Evolutionary conservation across 1,139 yeast species (phyloP), one percentile per base, ranked within the genome.

Genomic region (Geotrichum cucujoidarum): DNA sequence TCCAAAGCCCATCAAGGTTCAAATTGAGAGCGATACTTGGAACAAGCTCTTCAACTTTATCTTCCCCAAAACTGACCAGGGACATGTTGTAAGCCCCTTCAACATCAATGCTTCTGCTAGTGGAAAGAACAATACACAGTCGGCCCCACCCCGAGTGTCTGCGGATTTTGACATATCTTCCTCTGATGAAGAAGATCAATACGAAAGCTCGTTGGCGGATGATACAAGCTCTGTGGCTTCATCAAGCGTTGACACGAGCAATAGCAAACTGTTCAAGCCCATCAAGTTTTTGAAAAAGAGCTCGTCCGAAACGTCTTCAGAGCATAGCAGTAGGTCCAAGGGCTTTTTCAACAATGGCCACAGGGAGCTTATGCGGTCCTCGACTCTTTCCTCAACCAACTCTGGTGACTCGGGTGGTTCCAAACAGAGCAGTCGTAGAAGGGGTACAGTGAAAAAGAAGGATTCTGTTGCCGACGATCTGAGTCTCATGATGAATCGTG

Each of bases 1-100:
- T 3, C 62, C 86, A 30, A 79, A 78, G 54, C 95, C 97, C 0
- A 61, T 88, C 48, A 77, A 79, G 55, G 68, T 89, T 29, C 89
- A 84, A 59, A 67, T 89, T 56, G 96, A 89, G 57, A 81, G 82
- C 59, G 67, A 69, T 2, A 77, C 90, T 0, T 83, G 89, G 1
- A 77, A 76, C 51, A 72, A 71, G 51, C 60, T 89, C 22, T 76
- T 83, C 61, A 73, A 73, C 10, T 89, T 83, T 60, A 62, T 83
- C 35, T 83, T 85, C 64, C 92, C 92, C 0, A 68, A 73, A 18
- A 66, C 65, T 29, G 64, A 67, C 1, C 56, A 56, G 31, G 53
- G 53, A 13, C 25, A 42, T n/a, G 20, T 16, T 2, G 60, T 58
- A 37, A 53, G 57, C 38, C 62, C 63, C 2, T 58, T 60, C 39